Evolutionary conservation across 768 basidiomycete species (phyloP).

Genomic region (Dentipellis sp.): DNA sequence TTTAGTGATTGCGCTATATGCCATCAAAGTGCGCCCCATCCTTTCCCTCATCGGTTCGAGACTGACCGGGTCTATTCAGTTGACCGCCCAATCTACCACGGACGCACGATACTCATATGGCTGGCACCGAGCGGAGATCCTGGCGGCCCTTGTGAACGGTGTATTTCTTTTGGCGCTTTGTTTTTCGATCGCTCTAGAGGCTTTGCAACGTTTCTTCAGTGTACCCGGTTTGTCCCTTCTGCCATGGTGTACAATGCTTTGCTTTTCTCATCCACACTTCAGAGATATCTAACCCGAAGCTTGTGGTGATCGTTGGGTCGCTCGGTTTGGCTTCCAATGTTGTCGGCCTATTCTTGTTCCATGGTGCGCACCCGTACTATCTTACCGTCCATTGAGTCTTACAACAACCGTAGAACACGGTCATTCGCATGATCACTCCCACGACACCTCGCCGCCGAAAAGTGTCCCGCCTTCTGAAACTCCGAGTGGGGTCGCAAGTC

Average conservation of each 20-base stretch:
- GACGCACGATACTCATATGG: constrained; percentile 90
- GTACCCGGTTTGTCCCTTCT: constrained; percentile 50
- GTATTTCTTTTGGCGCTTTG: constrained; percentile 95
- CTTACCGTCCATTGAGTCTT: not conserved
- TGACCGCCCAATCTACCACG: constrained; percentile 47
- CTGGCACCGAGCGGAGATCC: constrained; percentile 97
- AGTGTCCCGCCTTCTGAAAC: constrained; percentile 4
- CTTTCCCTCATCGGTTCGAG: constrained; percentile 4
- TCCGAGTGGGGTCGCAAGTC: constrained; percentile 1
- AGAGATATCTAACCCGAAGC: constrained; percentile 85
- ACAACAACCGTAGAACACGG: constrained; percentile 6
- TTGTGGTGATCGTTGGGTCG: constrained; percentile 86
- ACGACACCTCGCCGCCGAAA: not conserved
- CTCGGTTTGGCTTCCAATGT: constrained; percentile 88
- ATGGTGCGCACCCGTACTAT: constrained; percentile 46
- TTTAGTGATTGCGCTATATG: constrained; percentile 89
- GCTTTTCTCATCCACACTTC: constrained; percentile 5
- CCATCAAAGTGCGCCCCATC: constrained; percentile 55
- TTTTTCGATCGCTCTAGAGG: constrained; percentile 91
- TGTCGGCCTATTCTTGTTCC: constrained; percentile 90
- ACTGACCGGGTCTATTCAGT: constrained; percentile 28
- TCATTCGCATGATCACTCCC: constrained; percentile 21
- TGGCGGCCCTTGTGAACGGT: constrained; percentile 92
- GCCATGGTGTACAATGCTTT: not conserved
- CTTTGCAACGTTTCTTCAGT: constrained; percentile 82